Evolutionary conservation across 768 basidiomycete species (phyloP).

Genomic region (Collybia nuda): DNA sequence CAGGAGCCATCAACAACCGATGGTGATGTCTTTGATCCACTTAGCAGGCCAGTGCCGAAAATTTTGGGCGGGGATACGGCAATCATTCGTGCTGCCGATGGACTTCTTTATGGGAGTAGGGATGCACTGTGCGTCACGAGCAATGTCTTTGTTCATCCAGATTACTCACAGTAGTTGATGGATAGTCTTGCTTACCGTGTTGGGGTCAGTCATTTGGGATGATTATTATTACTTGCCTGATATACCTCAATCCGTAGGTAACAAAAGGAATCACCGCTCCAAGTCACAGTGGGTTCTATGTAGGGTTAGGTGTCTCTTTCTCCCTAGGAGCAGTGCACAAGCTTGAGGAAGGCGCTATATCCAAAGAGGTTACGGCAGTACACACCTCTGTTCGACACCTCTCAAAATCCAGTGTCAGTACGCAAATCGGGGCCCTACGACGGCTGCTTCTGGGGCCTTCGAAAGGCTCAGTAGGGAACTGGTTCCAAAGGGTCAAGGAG

Average conservation of each 20-base stretch:
- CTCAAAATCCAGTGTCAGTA: slow-evolving; percentile 63
- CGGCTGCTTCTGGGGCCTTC: slow-evolving; percentile 52
- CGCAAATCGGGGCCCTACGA: slow-evolving; percentile 76
- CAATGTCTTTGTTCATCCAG: neutral
- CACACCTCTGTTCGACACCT: slow-evolving; percentile 62
- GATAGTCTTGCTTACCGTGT: slow-evolving; percentile 64
- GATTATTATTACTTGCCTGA: neutral
- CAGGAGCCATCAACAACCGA: slow-evolving; percentile 71
- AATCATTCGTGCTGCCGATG: slow-evolving; percentile 70
- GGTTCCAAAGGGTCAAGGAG: slow-evolving; percentile 45
- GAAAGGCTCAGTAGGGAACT: slow-evolving; percentile 36
- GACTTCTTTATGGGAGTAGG: slow-evolving; percentile 66
- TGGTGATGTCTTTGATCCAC: slow-evolving; percentile 58
- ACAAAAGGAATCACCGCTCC: slow-evolving; percentile 70
- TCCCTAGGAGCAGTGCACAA: slow-evolving; percentile 59
- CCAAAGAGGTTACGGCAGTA: slow-evolving; percentile 62
- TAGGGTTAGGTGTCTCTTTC: slow-evolving; percentile 68
- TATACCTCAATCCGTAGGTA: slow-evolving; percentile 23
- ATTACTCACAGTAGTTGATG: neutral
- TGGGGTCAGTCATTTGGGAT: slow-evolving; percentile 44
- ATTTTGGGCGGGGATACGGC: slow-evolving; percentile 51
- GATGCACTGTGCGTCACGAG: slow-evolving; percentile 61
- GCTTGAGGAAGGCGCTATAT: slow-evolving; percentile 59
- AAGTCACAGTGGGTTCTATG: slow-evolving; percentile 46
- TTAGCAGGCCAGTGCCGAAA: slow-evolving; percentile 41